These are phyloP conservation scores for Pseudomonodictys pantanalensis DNA, from an alignment of 495 filamentous ascomycete genomes.

Conservation along the genomic window DNA sequence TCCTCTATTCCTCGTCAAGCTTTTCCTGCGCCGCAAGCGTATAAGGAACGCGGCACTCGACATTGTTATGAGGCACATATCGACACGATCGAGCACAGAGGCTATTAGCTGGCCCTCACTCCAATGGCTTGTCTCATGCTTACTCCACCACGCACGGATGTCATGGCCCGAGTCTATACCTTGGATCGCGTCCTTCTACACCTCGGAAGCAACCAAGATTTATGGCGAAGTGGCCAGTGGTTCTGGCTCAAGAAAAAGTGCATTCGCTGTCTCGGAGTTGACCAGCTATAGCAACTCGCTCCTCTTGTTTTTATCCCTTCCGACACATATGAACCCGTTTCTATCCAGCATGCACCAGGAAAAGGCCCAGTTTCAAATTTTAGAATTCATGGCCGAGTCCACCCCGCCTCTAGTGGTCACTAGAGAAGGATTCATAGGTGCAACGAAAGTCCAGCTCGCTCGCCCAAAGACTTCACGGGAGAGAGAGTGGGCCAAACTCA, in stretches of 20 bases:
- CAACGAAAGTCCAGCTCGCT: conserved; percentile 59
- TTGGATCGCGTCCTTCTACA: conserved; percentile 43
- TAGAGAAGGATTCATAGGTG: conserved; percentile 60
- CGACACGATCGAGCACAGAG: conserved; percentile 2
- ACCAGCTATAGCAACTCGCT: conserved; percentile 51
- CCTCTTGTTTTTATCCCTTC: conserved; percentile 56
- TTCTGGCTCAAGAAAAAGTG: too few relatives aligned
- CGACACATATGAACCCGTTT: conserved; percentile 50
- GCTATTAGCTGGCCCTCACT: conserved; percentile 1
- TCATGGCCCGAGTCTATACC: conserved; percentile 58
- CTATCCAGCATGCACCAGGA: conserved; percentile 51
- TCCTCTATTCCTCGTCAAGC: conserved; percentile 30
- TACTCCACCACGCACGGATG: conserved; percentile 58
- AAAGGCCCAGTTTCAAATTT: conserved; percentile 61
- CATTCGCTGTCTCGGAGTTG: too few relatives aligned
- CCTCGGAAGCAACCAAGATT: conserved; percentile 12
- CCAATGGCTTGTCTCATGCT: conserved; percentile 19
- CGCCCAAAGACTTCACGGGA: conserved; percentile 61
- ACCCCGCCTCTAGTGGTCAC: conserved; percentile 56
- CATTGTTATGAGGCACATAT: conserved; percentile 21
- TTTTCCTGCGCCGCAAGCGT: conserved; percentile 26
- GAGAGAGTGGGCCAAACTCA: conserved; percentile 56
- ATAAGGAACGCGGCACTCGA: conserved; percentile 9
- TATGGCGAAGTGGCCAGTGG: neutral
- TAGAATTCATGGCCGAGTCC: conserved; percentile 59